phyloP scores from a whole-genome alignment of 2,329 filamentous ascomycete species.

The Calonectria leucothoes region DNA sequence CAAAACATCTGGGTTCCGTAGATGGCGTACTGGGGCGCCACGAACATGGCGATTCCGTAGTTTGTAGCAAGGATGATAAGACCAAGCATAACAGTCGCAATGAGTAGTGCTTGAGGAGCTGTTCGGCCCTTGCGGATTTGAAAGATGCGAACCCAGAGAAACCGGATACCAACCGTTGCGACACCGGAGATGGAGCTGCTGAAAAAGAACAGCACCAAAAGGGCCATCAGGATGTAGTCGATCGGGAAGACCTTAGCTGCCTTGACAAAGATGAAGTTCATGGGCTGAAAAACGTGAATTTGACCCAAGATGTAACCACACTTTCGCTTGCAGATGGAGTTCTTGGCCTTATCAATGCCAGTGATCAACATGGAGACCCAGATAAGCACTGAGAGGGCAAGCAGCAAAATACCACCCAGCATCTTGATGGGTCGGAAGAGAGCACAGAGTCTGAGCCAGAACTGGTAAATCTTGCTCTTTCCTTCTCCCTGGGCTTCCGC shows the following conservation, averaged over 20 bases:
- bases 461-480: constrained; percentile 76
- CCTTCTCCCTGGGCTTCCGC: constrained; percentile 84
- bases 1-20: constrained; percentile 97
- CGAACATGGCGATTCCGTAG: constrained; percentile 90
- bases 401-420: constrained; percentile 81
- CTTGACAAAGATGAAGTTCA: constrained; percentile 86
- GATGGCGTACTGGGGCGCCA: constrained; percentile 95
- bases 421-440: constrained; percentile 91
- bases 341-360: constrained; percentile 94
- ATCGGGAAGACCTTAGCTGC: constrained; percentile 87
- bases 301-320: constrained; percentile 92
- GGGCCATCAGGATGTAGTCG: constrained; percentile 90
- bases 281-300: constrained; percentile 93
- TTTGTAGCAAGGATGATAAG: constrained; percentile 92
- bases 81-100: constrained; percentile 91
- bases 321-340: constrained; percentile 89
- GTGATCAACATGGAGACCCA: constrained; percentile 96
- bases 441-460: constrained; percentile 84
- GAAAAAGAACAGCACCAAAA: constrained; percentile 90
- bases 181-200: constrained; percentile 88
- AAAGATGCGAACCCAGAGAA: constrained; percentile 96
- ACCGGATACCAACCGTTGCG: constrained; percentile 89
- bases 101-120: constrained; percentile 88
- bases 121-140: constrained; percentile 90
- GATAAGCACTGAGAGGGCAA: constrained; percentile 79